Evolutionary conservation across 139 green algal species (phyloP), one percentile per base, ranked within the genome.

Genomic region (Picochlorum sp.): DNA sequence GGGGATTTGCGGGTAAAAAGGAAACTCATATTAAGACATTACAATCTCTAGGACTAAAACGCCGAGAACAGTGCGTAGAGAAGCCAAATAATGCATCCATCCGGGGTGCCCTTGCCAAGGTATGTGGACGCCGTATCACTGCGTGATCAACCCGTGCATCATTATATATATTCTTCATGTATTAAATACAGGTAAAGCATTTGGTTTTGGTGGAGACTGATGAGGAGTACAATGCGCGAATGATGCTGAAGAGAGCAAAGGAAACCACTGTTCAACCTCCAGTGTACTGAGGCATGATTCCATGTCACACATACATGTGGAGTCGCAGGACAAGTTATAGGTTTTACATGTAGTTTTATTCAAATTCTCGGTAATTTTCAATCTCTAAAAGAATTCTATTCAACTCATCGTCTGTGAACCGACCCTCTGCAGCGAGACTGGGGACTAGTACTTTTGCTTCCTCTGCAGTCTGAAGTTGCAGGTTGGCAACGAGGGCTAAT

Each of bases 181-280:
- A 23, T 23, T 23, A 23, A 23, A 23, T 23, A 30, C 65, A 83
- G 77, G 75, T 83, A 14, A 72, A 77, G 23, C 77, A 83, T 44
- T 23, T 83, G 37, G 28, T 83, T 6, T 41, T 32, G 4, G 75
- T 83, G 13, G 77, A 83, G 45, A 83, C 77, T 6, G 77, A 82
- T 30, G 21, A 23, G 37, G 66, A 37, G 26, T 62, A 66, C 8
- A 49, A 60, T 21, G 62, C 50, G 30, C 49, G 77, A 28, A 45
- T 76, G 49, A 68, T 51, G 1, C 49, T 47, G 37, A 61, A 83
- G 20, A 61, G 55, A 44, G 73, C 73, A 11, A 41, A 41, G 8
- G 34, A 41, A 41, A 41, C 34, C 34, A 41, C 6, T 41, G 34
- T 41, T 41, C 34, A 41, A 41, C 34, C 34, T 41, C 34, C 34